Base-by-base conservation (phyloP, 176 grass and related monocot genomes). In the Musa acuminata region DNA sequence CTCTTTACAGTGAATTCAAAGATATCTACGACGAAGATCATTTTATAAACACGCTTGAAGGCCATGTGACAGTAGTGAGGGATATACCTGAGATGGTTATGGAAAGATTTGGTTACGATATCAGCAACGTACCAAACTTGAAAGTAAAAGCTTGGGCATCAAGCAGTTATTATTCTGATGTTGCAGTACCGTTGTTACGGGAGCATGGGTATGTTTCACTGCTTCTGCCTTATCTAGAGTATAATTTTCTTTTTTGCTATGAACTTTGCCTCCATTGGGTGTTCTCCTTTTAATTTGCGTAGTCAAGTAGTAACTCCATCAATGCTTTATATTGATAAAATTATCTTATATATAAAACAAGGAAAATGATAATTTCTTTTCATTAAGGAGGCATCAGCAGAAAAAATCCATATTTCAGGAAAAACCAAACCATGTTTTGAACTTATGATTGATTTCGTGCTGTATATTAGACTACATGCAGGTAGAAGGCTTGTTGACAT, bases 1-100 rank as follows among this genome's bases (percentile, higher is more conserved):
- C 5, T 64, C 48, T 64, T 77, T 23, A 16, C 75, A 77, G 75
- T 65, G 49, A 52, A 52, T 77, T 77, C 24, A 52, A 49, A 23
- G 75, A 66, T 77, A 65, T 77, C 10, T 77, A 64, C 52, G 75
- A 77, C 53, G 75, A 77, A 51, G 75, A 77, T 25, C 43, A 77
- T 65, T 77, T 77, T 60, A 77, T 65, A 77, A 52, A 25, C 49
- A 66, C 75, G 5, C 48, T 77, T 19, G 13, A 64, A 13, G 21
- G 48, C 12, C 60, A 65, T 64, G 75, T 66, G n/a, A 21, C 19
- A 51, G 60, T 77, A 17, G 60, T 66, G 27, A 51, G 26, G 25
- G 60, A 64, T 65, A n/a, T 77, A 20, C 75, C 75, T 65, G 58
- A 77, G 60, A 52, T 25, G 13, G 35, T 77, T 25, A 16, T 77